Evolutionary conservation across 2,329 filamentous ascomycete genomes (phyloP).

Genomic region (Aureobasidium musti): DNA sequence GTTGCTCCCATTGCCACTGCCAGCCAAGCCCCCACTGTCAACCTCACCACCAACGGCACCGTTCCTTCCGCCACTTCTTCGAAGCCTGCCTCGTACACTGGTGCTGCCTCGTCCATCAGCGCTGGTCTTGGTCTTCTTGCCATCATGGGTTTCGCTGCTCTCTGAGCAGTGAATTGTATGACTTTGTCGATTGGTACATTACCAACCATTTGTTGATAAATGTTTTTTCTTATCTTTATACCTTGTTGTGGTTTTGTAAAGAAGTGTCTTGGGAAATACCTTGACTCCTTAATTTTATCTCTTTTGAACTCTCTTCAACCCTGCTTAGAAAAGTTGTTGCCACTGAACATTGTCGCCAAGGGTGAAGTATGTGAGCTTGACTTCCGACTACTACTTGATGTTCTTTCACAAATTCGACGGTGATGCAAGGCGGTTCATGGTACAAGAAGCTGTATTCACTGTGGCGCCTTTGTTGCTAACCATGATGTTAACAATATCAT

Average conservation of each 20-base stretch:
- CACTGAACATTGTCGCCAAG: too few relatives aligned
- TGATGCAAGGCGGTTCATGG: too few relatives aligned
- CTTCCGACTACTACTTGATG: too few relatives aligned
- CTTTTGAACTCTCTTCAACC: too few relatives aligned
- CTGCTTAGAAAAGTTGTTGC: too few relatives aligned
- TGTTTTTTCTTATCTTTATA: neutral
- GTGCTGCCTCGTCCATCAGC: neutral
- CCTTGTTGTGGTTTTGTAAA: neutral
- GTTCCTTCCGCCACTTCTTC: neutral
- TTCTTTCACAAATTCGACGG: too few relatives aligned
- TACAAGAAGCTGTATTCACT: too few relatives aligned
- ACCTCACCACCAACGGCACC: neutral
- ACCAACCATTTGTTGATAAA: neutral
- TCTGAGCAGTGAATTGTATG: neutral
- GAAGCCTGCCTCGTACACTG: slow-evolving; percentile 5
- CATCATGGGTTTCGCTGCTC: slow-evolving; percentile 6
- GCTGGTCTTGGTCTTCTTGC: slow-evolving; percentile 6
- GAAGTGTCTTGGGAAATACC: neutral
- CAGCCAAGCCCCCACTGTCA: neutral
- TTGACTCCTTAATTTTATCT: neutral
- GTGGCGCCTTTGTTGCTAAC: too few relatives aligned
- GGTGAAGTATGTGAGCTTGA: too few relatives aligned
- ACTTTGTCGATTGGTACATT: neutral
- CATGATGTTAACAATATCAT: too few relatives aligned
- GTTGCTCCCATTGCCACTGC: neutral